phyloP scores from a whole-genome alignment of 192 early-diverging fungal genomes.

The Cetraspora pellucida region DNA sequence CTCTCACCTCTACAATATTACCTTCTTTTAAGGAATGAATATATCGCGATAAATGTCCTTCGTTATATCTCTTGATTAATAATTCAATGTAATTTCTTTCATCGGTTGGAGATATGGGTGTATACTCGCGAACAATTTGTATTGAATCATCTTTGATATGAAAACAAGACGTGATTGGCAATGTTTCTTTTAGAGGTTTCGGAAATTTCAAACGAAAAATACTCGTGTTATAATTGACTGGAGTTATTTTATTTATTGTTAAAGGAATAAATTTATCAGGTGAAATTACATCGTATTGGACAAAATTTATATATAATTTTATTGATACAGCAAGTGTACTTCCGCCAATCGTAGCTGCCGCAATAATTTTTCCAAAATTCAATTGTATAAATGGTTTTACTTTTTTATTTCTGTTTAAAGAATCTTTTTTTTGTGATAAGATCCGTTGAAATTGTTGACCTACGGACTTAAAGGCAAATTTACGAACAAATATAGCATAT shows the following conservation, averaged over 20 bases:
- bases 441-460: too few relatives aligned
- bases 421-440: too few relatives aligned
- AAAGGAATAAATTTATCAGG: constrained; percentile 53
- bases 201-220: constrained; percentile 60
- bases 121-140: constrained; percentile 71
- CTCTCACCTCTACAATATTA: constrained; percentile 65
- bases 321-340: too few relatives aligned
- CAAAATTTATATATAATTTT: too few relatives aligned
- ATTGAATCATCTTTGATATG: constrained; percentile 72
- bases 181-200: constrained; percentile 42
- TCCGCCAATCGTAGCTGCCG: too few relatives aligned
- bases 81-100: constrained; percentile 60
- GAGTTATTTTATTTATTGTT: constrained; percentile 47
- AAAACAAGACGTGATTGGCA: constrained; percentile 59
- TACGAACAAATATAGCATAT: too few relatives aligned
- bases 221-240: constrained; percentile 54
- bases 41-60: constrained; percentile 68
- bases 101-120: constrained; percentile 59
- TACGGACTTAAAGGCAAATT: too few relatives aligned
- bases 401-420: too few relatives aligned
- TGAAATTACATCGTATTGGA: neutral
- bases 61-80: constrained; percentile 65
- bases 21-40: constrained; percentile 55
- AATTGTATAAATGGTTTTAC: too few relatives aligned
- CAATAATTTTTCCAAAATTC: too few relatives aligned